Evolutionary conservation across 2,329 filamentous ascomycete species (phyloP), one percentile per base, ranked within the genome.

Genomic region (Ampelomyces quisqualis): DNA sequence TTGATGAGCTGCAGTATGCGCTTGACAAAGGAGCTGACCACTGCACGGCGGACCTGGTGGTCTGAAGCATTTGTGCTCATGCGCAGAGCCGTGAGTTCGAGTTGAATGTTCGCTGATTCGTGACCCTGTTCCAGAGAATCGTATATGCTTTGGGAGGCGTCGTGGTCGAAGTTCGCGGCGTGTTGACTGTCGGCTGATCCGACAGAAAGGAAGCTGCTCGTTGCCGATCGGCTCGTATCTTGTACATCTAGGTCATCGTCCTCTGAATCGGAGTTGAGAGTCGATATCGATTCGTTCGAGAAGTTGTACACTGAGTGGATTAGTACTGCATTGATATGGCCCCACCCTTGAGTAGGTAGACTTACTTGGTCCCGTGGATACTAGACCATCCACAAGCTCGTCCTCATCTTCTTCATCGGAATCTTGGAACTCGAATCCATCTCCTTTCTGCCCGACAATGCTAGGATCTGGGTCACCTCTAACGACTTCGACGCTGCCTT

Each of bases 31-130:
- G 90, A 87, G 2, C 85, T 81, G 2, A 88, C 88, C 17, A 97
- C 84, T 11, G 93, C 90, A 22, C 85, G 84, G 30, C 91, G 87
- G 60, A 97, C 88, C 67, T 93, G 86, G 51, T 85, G 79, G 60
- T 95, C 91, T 1, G 89, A 90, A 2, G 93, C 93, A 60, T 97
- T 89, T 58, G 87, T 88, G 39, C 85, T 86, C 67, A 98, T 88
- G 8, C 91, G 85, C n/a, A 97, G 77, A 32, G 89, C 88, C 74
- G 90, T 95, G 49, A 98, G 86, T 66, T 98, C 93, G 22, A 97
- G 80, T 65, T 91, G 89, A 59, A 95, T 90, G 50, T 95, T 93
- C 63, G 94, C 88, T 8, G 82, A 80, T 10, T 81, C 79, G 34
- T 81, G 74, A 15, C 84, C 85, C 45, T 82, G 79, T 36, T 86